Base-by-base conservation (phyloP, 805 yeast species). In the Peterozyma xylosa region DNA sequence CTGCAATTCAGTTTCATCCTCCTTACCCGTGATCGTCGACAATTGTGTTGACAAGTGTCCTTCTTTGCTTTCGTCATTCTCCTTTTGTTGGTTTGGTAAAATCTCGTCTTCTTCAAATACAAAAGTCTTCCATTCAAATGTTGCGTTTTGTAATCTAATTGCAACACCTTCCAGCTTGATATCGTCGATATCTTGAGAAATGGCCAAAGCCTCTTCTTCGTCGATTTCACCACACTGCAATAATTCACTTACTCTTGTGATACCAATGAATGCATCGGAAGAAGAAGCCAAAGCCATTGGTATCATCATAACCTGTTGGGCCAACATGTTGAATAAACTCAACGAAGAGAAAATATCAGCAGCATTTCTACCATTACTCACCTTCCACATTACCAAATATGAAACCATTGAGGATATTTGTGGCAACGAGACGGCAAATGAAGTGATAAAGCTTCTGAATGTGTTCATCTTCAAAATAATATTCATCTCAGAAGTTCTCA, bases 251-350 rank as follows among this genome's bases (percentile, higher is more conserved):
- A 78, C 73, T 61, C 89, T 70, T 11, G 65, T 65, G 17, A 81
- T 57, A 21, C 82, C 86, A 44, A 80, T 64, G 45, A 70, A 63
- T 15, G 85, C 87, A 64, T 85, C 93, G 9, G 82, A 71, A 42
- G 79, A 76, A 1, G 87, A 70, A 38, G 83, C 77, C 38, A 84
- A 63, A 1, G 89, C 83, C 55, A 82, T 65, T 18, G 95, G 95
- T 38, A 85, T 60, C 72, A 85, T 70, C 43, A 84, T 68, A 51
- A 83, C 75, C 55, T 79, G 86, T 38, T 71, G 68, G 11, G 84
- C 64, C 49, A 85, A 69, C 10, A 74, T 71, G 53, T 74, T 76
- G 63, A 85, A 85, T 46, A 83, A 68, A 0, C 90, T 74, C 39
- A 85, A 63, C 4, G 93, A 83, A 1, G 91, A 70, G 56, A 85